Evolutionary conservation across 176 grass and related monocot genomes (phyloP).

Genomic region (Lolium rigidum): DNA sequence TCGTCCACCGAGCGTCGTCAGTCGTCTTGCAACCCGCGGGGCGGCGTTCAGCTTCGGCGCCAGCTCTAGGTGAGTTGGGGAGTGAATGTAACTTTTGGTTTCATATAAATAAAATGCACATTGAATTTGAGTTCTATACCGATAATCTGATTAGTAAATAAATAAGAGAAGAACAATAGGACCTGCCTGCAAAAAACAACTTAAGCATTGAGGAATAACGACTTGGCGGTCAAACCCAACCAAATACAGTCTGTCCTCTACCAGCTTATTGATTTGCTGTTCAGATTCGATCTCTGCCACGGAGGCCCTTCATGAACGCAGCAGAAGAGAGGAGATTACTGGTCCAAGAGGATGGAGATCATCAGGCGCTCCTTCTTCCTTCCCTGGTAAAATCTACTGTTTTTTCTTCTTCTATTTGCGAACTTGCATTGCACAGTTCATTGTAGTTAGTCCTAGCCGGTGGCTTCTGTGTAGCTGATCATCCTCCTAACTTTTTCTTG

Average conservation of each 20-base stretch:
- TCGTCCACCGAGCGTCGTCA: too few relatives aligned
- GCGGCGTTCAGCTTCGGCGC: too few relatives aligned
- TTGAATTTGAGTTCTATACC: neutral
- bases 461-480: neutral
- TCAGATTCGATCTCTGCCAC: conserved; percentile 13
- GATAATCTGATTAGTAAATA: neutral
- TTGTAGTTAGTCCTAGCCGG: neutral
- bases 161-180: neutral
- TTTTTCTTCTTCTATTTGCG: neutral
- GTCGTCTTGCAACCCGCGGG: too few relatives aligned
- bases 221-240: neutral
- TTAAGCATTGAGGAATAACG: neutral
- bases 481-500: too few relatives aligned
- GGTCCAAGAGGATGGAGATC: conserved; percentile 39
- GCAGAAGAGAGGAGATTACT: conserved; percentile 23
- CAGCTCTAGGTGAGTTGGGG: too few relatives aligned
- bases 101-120: too few relatives aligned
- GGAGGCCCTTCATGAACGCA: neutral
- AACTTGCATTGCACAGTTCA: neutral
- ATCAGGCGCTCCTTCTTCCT: conserved; percentile 26
- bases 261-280: conserved; percentile 9
- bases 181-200: neutral
- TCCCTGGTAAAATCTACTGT: neutral
- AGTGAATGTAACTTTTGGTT: too few relatives aligned
- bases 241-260: neutral